These are phyloP conservation scores for Eruca vesicaria DNA, from an alignment of 441 rosid species.

Conservation along the genomic window DNA sequence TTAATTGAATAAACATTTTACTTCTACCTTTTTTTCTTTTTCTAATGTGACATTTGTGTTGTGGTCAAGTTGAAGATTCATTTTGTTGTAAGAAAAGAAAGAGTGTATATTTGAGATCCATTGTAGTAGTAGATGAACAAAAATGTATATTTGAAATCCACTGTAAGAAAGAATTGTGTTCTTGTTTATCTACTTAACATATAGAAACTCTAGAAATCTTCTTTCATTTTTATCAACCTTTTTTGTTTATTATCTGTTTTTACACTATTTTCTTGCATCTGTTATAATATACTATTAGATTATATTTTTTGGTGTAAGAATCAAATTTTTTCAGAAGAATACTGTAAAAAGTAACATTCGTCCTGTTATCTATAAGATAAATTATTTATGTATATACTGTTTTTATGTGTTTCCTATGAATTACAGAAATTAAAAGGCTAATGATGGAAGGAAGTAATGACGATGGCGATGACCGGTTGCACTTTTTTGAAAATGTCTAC, in stretches of 20 bases:
- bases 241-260: too few relatives aligned
- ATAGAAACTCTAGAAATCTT: too few relatives aligned
- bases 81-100: neutral
- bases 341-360: neutral
- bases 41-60: neutral
- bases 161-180: neutral
- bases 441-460: neutral
- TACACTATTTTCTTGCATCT: neutral
- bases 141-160: neutral
- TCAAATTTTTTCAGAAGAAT: neutral
- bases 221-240: too few relatives aligned
- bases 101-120: neutral
- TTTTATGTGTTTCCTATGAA: neutral
- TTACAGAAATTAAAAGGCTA: neutral
- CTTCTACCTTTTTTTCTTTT: neutral
- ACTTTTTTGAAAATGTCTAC: neutral
- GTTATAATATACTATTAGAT: neutral
- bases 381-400: neutral
- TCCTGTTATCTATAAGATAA: neutral
- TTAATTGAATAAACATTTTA: neutral
- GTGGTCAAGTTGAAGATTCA: neutral
- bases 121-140: neutral
- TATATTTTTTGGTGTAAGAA: neutral
- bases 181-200: too few relatives aligned
- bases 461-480: neutral